Evolutionary conservation across 2,329 filamentous ascomycete species (phyloP), one percentile per base, ranked within the genome.

Genomic region (Colletotrichum plurivorum): DNA sequence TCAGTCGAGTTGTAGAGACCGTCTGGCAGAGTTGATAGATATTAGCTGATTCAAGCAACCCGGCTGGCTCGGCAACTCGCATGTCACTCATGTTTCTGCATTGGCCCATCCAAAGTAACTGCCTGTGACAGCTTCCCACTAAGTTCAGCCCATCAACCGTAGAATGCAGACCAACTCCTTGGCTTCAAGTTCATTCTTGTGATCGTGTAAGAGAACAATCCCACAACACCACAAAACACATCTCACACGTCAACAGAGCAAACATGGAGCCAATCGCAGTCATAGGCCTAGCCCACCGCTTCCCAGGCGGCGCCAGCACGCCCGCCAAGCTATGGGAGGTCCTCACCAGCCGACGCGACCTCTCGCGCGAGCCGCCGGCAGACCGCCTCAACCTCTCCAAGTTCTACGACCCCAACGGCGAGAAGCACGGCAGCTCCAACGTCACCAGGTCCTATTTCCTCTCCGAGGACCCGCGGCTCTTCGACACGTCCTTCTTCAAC

Each of bases 401-500:
- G 45, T 67, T 67, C 10, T 56, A 67, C 52, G 18, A 27, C 62
- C 4, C 22, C 8, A 57, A 76, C 43, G 70, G 71, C 20, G 53
- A 69, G 18, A 68, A 72, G 20, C 74, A 74, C 56, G 75, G 74
- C 5, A 65, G 61, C 18, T 71, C 66, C 31, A 76, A 75, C 45
- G 74, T 71, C 31, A 67, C 57, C 16, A 72, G 73, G 13, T 54
- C 57, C 0, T 70, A 75, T 31, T 64, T 76, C n/a, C 65, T 76
- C 9, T 62, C 72, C 0, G 73, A 76, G 39, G 71, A 75, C 16
- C 20, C 66, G 2, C 52, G 64, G 2, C 27, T 64, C 4, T 74
- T 75, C 9, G 78, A 80, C 70, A 51, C 69, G 9, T 18, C 58
- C 1, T 79, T 79, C 61, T 81, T 80, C 70, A 67, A 68, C 25